phyloP scores from a whole-genome alignment of 768 basidiomycete species.

The Butyriboletus loyo region DNA sequence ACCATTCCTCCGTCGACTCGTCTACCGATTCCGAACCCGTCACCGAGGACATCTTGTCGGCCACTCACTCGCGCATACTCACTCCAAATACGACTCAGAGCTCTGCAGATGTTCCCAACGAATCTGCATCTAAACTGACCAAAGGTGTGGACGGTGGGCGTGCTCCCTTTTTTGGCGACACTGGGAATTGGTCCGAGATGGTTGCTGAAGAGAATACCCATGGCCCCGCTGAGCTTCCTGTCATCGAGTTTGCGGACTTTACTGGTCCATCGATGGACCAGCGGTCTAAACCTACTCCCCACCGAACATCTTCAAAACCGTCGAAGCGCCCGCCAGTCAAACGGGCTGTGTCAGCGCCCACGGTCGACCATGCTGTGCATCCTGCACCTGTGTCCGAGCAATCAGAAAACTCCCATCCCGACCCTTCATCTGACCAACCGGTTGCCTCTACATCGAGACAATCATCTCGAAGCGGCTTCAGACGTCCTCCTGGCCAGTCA shows the following conservation, averaged over 20 bases:
- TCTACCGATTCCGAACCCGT: conserved; percentile 68
- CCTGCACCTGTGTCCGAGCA: conserved; percentile 12
- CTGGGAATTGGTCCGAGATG: conserved; percentile 79
- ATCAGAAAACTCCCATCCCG: conserved; percentile 12
- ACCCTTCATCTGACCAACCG: conserved; percentile 29
- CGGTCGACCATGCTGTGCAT: conserved; percentile 24
- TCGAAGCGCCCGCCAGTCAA: conserved; percentile 36
- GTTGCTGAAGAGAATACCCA: conserved; percentile 69
- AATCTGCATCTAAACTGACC: conserved; percentile 23
- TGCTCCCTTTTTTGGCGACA: conserved; percentile 52
- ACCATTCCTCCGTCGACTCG: conserved; percentile 55
- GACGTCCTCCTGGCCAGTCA: conserved; percentile 49
- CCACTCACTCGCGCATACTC: conserved; percentile 50
- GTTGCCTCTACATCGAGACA: conserved; percentile 41
- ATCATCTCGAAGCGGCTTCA: conserved; percentile 20
- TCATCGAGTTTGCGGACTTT: conserved; percentile 76
- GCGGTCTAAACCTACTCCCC: conserved; percentile 31
- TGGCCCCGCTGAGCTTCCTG: conserved; percentile 66
- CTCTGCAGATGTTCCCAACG: conserved; percentile 40
- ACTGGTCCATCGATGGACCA: conserved; percentile 32
- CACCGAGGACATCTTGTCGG: conserved; percentile 57
- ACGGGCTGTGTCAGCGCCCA: conserved; percentile 35
- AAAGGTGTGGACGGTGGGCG: conserved; percentile 30
- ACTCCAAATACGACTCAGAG: conserved; percentile 71
- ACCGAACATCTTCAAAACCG: conserved; percentile 43